phyloP scores from a whole-genome alignment of 2,329 filamentous ascomycete genomes.

The Penicillium sp. region DNA sequence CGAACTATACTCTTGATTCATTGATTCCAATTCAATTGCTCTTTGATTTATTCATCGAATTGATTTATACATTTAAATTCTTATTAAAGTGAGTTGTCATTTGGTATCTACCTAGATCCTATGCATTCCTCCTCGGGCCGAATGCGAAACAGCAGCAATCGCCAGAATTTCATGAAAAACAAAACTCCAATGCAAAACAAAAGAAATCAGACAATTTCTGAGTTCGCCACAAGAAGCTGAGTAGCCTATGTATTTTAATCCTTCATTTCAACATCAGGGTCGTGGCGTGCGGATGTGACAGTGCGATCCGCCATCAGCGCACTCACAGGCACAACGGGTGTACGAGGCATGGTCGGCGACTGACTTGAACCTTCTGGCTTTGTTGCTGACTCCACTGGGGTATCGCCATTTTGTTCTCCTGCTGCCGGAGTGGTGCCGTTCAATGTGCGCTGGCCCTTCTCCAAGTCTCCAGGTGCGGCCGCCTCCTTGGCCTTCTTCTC shows the following conservation, averaged over 20 bases:
- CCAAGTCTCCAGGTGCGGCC: conserved; percentile 29
- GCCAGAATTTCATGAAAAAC: background rate
- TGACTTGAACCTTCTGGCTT: conserved; percentile 18
- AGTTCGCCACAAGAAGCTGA: conserved; percentile 2
- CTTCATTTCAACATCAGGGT: conserved; percentile 62
- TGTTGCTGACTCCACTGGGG: conserved; percentile 14
- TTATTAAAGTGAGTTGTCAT: background rate
- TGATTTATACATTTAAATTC: background rate
- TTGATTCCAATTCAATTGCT: background rate
- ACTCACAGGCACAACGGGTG: conserved; percentile 48
- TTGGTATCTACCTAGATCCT: background rate
- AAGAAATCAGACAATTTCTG: conserved; percentile 6
- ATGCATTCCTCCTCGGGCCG: background rate
- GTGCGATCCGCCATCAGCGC: conserved; percentile 58
- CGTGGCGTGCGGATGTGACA: conserved; percentile 44
- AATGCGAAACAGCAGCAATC: background rate
- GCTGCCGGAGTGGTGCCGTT: conserved; percentile 27
- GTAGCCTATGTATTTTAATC: conserved; percentile 7
- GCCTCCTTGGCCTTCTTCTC: conserved; percentile 52
- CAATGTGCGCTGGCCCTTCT: conserved; percentile 41
- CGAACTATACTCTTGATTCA: background rate
- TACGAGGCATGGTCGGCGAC: conserved; percentile 29
- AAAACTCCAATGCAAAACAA: conserved; percentile 24
- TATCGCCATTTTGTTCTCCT: conserved; percentile 24
- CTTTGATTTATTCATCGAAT: background rate